Evolutionary conservation across 805 yeast species (phyloP), one percentile per base, ranked within the genome.

Genomic region (Yarrowia yakushimensis): DNA sequence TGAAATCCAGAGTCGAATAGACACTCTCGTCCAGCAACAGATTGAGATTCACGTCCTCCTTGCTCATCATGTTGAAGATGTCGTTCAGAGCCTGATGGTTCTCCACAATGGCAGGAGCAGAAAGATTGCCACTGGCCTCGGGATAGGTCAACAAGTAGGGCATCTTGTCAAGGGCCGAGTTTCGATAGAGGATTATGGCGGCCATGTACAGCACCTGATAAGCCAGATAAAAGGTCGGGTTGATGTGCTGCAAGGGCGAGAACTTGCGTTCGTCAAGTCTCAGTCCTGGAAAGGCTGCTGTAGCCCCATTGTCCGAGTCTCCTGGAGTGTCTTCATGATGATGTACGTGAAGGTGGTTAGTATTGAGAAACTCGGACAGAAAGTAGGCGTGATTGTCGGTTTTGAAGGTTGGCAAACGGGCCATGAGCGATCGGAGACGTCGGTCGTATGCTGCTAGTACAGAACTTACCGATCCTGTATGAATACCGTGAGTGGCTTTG

Each of bases 371-470:
- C 30, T 55, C 61, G 27, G 61, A 55, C 5, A 39, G 30, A 15
- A 55, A 55, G 61, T 55, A 55, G 37, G 61, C 61, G 23, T 55
- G 61, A 15, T 55, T 55, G 36, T 55, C 61, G 11, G 61, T 55
- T 55, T 55, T 55, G 30, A 55, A 55, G 15, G 61, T 55, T 11
- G 61, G 61, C 10, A 55, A 22, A 22, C 61, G 27, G 34, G 30
- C 17, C 48, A 55, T 28, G 13, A 55, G 36, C 43, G 61, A 27
- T 7, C 46, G 28, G 4, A 55, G 48, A 17, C 59, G 59, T 13
- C 43, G 43, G 13, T 52, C 59, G 13, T 52, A 52, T 1, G 59
- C 59, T 12, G 59, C 43, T 9, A 52, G 33, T 8, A 52, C 36
- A 0, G 59, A 36, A 9, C 18, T 17, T 2, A 43, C 43, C 7